Base-by-base conservation (phyloP, 257 asterid genomes). In the Datura wrightii region DNA sequence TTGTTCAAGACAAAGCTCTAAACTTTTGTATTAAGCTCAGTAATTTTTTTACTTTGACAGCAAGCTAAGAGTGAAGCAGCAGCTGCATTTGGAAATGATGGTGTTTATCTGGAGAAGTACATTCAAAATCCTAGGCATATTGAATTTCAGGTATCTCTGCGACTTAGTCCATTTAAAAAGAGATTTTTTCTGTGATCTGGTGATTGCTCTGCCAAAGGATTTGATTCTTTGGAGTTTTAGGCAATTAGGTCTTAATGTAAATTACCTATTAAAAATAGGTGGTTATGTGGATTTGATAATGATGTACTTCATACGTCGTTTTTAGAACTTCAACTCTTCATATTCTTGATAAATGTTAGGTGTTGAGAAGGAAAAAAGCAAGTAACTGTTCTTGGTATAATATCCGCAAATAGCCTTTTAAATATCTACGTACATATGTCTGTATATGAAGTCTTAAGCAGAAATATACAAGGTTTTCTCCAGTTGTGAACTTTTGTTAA, bases 61-160 rank as follows among this genome's bases (percentile, higher is more conserved):
- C 90, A 88, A 89, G 92, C 90, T 74, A 92, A 96, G 89, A 92
- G 91, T 85, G 99, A 94, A 90, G 98, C 98, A 85, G 98, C 95
- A 69, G 97, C 98, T 90, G 98, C 99, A 81, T 96, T 96, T 89
- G 98, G 98, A 89, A 96, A 96, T 86, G 99, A 92, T 54, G 99
- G 98, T 82, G 97, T 93, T 86, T 96, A 96, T 92, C 92, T 96
- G 83, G 99, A 96, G 91, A 96, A 96, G 89, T 96, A 90, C 84
- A 84, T 96, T 83, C 97, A 92, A 87, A 94, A 96, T 84, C 98
- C 98, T 85, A 94, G 98, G 90, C 98, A 96, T 82, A 96, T 96
- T 85, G 99, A 96, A 82, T 89, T 89, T 41, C 92, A 89, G 90
- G 92, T 89, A 84, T 13, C 53, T 9, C 52, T 59, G 66, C 7